phyloP scores from a whole-genome alignment of 83 land plant species.

The Isoetes engelmannii region DNA sequence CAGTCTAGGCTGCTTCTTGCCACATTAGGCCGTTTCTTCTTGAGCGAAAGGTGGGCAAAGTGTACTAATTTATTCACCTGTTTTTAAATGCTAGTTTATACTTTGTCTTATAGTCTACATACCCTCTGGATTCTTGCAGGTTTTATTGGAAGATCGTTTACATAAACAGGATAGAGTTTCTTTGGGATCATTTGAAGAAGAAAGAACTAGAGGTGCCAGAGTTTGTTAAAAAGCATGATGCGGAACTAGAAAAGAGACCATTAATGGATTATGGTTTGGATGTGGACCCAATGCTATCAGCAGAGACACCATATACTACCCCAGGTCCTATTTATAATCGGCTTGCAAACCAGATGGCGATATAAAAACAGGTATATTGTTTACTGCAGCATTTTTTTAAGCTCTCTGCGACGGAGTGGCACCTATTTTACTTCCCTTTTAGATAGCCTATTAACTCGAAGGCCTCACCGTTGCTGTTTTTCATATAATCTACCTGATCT shows the following conservation, averaged over 20 bases:
- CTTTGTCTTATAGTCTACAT: not conserved
- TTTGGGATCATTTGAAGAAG: not conserved
- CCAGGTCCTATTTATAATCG: no score
- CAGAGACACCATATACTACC: no score
- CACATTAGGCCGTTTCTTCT: slow-evolving; percentile 71
- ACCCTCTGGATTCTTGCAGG: not conserved
- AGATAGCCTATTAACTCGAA: no score
- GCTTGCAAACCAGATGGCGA: no score
- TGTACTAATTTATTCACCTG: not conserved
- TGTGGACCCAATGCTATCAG: not conserved
- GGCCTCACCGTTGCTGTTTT: no score
- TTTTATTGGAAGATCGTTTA: not conserved
- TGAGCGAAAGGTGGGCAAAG: slow-evolving; percentile 66
- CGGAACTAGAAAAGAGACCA: slow-evolving; percentile 1
- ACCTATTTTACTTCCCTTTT: no score
- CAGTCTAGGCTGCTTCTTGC: slow-evolving; percentile 65
- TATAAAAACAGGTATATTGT: no score
- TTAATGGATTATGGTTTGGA: slow-evolving; percentile 1
- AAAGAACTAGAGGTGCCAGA: not conserved
- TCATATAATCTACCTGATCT: no score
- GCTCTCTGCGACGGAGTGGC: no score
- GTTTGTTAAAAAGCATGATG: slow-evolving; percentile 3
- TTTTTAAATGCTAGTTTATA: not conserved
- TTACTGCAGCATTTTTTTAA: no score
- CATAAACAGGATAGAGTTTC: slow-evolving; percentile 4